A percentile compares a stretch with the other conserved stretches of the same genome.
Conservation (phyloP, 148 eudicot genomes). For the Chenopodium quinoa region DNA sequence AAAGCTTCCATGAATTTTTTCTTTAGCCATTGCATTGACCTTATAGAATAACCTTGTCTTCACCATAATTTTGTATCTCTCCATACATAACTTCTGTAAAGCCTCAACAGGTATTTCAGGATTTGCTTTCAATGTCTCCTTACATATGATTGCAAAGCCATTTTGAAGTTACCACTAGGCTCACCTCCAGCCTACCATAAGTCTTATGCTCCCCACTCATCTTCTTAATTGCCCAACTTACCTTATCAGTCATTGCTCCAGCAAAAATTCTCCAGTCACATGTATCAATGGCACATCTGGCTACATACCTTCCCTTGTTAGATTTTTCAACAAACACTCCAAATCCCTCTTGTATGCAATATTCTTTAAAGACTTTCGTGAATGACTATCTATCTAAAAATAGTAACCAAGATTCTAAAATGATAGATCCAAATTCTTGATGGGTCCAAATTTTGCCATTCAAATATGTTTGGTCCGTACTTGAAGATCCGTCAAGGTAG, state of each 20-base stretch:
- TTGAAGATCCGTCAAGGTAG: too few species aligned
- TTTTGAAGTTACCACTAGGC: neutral
- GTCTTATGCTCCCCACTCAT: neutral
- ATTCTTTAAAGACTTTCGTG: neutral
- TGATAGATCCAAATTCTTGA: neutral
- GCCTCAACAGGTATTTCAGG: too few species aligned
- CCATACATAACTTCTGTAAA: too few species aligned
- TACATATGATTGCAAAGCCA: neutral
- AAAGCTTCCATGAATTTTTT: too few species aligned
- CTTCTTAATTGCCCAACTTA: neutral
- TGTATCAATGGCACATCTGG: neutral
- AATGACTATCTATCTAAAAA: neutral
- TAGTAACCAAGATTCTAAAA: neutral
- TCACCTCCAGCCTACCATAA: neutral
- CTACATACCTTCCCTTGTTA: neutral
- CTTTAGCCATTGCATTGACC: too few species aligned
- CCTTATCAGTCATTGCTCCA: neutral
- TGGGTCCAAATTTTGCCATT: too few species aligned
- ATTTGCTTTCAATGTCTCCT: too few species aligned
- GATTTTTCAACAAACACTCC: too few species aligned
- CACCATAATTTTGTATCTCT: too few species aligned
- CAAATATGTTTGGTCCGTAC: too few species aligned
- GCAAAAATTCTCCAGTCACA: constrained; percentile 2
- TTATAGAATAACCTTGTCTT: too few species aligned
- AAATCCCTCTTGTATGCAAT: too few species aligned